Percentiles rank a stretch among this genome's conserved stretches.
Conservation (phyloP, 768 basidiomycete species). For the Suillus clintonianus region DNA sequence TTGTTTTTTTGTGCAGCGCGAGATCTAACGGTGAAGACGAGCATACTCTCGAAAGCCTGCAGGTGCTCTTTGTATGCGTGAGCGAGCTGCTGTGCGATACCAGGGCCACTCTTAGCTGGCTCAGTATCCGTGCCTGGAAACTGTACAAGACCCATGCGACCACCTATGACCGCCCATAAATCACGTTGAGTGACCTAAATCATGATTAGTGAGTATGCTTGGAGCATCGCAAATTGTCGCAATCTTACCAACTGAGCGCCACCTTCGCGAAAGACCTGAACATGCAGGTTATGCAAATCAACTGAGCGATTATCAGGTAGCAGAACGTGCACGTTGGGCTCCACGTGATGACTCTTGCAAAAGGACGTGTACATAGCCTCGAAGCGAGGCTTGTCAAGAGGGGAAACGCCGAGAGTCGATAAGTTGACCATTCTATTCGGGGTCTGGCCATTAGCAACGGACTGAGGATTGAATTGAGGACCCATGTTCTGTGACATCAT, state of each 20-base stretch:
- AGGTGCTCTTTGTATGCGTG: slow-evolving; percentile 65
- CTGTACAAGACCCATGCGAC: slow-evolving; percentile 63
- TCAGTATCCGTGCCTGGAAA: slow-evolving; percentile 63
- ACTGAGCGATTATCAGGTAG: slow-evolving; percentile 55
- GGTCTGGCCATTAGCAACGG: slow-evolving; percentile 19
- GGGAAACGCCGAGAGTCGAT: slow-evolving; percentile 24
- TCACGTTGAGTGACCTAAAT: slow-evolving; percentile 57
- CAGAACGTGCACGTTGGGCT: slow-evolving; percentile 42
- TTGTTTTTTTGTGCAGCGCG: slow-evolving; percentile 19
- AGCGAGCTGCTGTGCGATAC: slow-evolving; percentile 57
- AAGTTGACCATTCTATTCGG: slow-evolving; percentile 15
- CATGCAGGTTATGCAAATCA: slow-evolving; percentile 63
- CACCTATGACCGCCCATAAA: slow-evolving; percentile 66
- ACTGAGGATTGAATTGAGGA: slow-evolving; percentile 21
- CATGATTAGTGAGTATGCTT: slow-evolving; percentile 10
- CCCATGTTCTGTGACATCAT: slow-evolving; percentile 36
- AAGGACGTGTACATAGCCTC: slow-evolving; percentile 52
- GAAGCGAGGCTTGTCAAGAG: slow-evolving; percentile 55
- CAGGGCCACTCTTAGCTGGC: slow-evolving; percentile 64
- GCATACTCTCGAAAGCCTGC: slow-evolving; percentile 54
- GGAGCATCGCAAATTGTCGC: neutral
- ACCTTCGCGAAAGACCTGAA: slow-evolving; percentile 58
- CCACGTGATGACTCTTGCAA: slow-evolving; percentile 42
- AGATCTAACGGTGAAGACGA: slow-evolving; percentile 42
- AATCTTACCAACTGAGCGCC: slow-evolving; percentile 48